Evolutionary conservation across 2,329 filamentous ascomycete species (phyloP).

Genomic region (Xylaria sp.): DNA sequence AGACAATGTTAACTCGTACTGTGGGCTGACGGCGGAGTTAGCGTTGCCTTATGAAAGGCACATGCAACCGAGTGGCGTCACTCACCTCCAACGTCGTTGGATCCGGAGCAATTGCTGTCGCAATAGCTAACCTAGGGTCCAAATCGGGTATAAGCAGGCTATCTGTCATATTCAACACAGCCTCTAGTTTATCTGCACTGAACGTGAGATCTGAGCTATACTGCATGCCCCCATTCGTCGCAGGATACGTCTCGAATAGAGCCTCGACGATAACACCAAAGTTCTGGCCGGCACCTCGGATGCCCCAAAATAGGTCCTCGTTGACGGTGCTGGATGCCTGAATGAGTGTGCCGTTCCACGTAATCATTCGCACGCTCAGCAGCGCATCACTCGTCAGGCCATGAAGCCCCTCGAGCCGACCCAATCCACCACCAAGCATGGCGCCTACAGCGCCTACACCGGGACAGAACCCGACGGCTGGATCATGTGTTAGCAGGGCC

Average conservation of each 20-base stretch:
- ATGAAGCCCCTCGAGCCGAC: not conserved
- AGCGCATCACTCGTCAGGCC: not conserved
- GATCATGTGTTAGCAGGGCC: not conserved
- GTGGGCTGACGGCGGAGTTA: too few species aligned
- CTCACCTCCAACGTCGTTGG: too few species aligned
- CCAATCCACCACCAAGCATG: slow-evolving; percentile 3
- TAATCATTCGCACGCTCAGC: not conserved
- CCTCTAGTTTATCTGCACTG: not conserved
- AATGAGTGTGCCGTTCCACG: not conserved
- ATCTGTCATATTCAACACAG: not conserved
- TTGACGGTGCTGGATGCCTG: not conserved
- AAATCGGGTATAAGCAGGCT: too few species aligned
- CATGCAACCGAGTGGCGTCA: too few species aligned
- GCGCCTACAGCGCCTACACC: not conserved
- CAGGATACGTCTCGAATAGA: not conserved
- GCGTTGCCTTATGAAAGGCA: too few species aligned
- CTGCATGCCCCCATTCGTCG: not conserved
- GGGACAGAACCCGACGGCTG: not conserved
- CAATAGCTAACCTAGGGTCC: too few species aligned
- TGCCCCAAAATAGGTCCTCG: slow-evolving; percentile 5
- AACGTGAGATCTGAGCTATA: not conserved
- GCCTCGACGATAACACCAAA: not conserved
- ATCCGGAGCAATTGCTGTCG: not conserved
- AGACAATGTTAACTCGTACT: too few species aligned
- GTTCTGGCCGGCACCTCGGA: slow-evolving; percentile 10